Base-by-base conservation (phyloP, 139 green algal species). In the Pseudopediastrum boryanum region DNA sequence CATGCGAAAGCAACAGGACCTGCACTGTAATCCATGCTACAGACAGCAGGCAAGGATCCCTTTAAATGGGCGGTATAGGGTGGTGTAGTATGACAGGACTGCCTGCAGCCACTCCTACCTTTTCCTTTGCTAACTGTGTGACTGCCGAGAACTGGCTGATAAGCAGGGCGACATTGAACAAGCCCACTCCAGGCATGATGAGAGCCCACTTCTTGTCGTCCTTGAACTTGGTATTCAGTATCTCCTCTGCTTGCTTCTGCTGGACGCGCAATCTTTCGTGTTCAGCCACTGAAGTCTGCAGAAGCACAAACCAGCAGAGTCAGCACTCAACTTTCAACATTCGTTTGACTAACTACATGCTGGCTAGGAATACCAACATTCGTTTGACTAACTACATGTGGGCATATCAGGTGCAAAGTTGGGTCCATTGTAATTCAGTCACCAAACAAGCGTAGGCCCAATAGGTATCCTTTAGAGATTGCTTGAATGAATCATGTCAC, bases 111-210 rank as follows among this genome's bases (percentile, higher is more conserved):
- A n/a, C n/a, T n/a, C 69, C n/a, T 59, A 90, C 85, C 83, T 86
- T 86, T 13, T 67, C 62, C 1, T 41, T 82, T 62, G 84, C 85
- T 16, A 91, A 72, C n/a, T 63, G 85, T 54, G n/a, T 71, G 27
- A 85, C 59, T 25, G 71, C 86, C 41, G 52, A 85, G 66, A 91
- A 91, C 29, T 89, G 84, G 64, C 76, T 86, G 25, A 91, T 63
- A 79, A 91, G 86, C n/a, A 91, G 43, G 8, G 33, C 33, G 19
- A 42, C 70, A 64, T 91, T 86, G 38, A 63, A 33, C 2, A 85
- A 7, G 54, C 75, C 71, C 1, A 88, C 46, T 25, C 54, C 75
- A 1, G 84, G 82, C 7, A 88, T 67, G 50, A 82, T 52, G 25
- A 84, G 25, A 29, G 12, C n/a, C 9, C 51, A 13, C 27, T 69